These are phyloP conservation scores for Plasmodium reichenowi DNA, from an alignment of 169 alveolate species.

Conservation along the genomic window DNA sequence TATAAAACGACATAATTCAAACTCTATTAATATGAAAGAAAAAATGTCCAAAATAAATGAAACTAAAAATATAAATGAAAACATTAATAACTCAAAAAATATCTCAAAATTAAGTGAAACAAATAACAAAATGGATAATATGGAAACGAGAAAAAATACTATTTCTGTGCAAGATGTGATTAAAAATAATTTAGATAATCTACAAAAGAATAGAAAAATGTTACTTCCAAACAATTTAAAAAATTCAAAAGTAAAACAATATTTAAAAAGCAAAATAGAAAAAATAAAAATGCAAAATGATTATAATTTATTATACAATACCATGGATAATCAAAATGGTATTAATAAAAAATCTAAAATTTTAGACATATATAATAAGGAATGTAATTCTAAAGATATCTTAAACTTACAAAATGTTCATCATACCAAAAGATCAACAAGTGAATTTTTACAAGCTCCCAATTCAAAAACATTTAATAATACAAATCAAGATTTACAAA, in stretches of 20 bases:
- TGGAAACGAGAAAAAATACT: not conserved
- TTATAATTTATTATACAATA: not conserved
- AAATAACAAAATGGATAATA: not conserved
- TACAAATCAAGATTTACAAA: not conserved
- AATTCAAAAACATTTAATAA: not conserved
- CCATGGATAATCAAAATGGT: not conserved
- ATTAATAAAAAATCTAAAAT: not conserved
- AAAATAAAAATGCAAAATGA: constrained; percentile 47
- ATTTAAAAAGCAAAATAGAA: constrained; percentile 59
- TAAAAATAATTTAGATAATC: not conserved
- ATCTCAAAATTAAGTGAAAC: not conserved
- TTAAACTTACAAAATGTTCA: not conserved
- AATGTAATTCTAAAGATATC: constrained; percentile 1
- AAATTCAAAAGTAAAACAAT: constrained; percentile 38
- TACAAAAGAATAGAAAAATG: constrained; percentile 29
- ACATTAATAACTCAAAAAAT: not conserved
- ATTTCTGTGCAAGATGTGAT: constrained; percentile 3
- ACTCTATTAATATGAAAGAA: not conserved
- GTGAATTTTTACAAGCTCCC: constrained; percentile 17
- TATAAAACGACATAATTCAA: not conserved
- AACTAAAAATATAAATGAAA: not conserved
- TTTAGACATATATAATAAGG: not conserved
- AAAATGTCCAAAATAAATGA: not conserved
- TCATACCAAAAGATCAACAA: constrained; percentile 37
- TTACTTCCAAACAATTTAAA: constrained; percentile 39